Percentiles rank a stretch among this genome's conserved stretches.
Conservation (phyloP, 371 early-diverging fungal genomes). For the Hamiltosporidium tvaerminnensis region DNA sequence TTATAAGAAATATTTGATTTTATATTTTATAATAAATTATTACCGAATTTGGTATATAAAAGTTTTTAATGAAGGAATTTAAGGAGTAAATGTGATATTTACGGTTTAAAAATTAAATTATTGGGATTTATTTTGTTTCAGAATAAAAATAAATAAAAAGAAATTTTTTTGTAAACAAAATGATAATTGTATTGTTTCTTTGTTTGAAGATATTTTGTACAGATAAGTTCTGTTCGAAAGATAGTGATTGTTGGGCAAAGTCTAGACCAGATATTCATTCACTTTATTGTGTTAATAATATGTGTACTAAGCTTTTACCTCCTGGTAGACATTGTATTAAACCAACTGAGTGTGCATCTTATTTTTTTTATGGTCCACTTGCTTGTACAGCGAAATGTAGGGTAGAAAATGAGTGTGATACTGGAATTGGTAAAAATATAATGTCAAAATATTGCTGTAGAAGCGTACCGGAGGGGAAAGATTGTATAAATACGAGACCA, state of each 20-base stretch:
- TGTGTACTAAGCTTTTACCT: constrained; percentile 43
- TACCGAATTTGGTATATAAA: no score
- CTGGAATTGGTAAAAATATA: neutral
- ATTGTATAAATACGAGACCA: constrained; percentile 46
- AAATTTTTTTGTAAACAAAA: no score
- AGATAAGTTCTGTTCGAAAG: constrained; percentile 25
- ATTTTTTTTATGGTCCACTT: constrained; percentile 51
- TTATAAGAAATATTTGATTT: no score
- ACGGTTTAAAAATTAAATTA: no score
- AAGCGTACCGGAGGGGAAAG: constrained; percentile 42
- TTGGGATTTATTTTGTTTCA: no score
- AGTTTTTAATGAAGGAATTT: no score
- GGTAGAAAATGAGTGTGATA: constrained; percentile 30
- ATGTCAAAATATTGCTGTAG: constrained; percentile 48
- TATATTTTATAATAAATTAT: no score
- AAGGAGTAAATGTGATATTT: no score
- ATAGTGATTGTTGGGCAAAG: constrained; percentile 45
- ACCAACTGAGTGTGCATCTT: constrained; percentile 52
- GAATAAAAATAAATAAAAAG: no score
- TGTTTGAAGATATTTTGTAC: no score
- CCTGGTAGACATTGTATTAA: constrained; percentile 35
- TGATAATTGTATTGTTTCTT: no score
- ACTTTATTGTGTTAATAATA: constrained; percentile 48
- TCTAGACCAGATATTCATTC: constrained; percentile 43
- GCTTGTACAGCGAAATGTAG: constrained; percentile 50